A percentile compares a stretch with the other conserved stretches of the same genome.
Evolutionary conservation across 257 asterid genomes (phyloP).

Genomic region (Solanum tacnaense): DNA sequence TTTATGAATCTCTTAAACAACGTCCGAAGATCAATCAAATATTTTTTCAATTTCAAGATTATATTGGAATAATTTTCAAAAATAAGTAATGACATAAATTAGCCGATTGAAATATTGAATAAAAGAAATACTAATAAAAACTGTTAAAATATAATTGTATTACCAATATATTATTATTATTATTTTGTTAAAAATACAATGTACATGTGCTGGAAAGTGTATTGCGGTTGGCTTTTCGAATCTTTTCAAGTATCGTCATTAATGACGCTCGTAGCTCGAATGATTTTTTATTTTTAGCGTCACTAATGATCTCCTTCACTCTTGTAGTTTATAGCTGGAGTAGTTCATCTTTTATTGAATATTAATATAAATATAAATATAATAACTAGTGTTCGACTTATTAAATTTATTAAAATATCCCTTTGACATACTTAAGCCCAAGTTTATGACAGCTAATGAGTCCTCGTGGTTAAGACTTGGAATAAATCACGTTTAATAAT

Average conservation of each 20-base stretch:
- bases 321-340: neutral
- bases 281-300: neutral
- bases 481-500: neutral
- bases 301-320: neutral
- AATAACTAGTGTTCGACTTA: neutral
- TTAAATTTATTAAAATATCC: neutral
- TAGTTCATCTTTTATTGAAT: neutral
- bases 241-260: slow-evolving; percentile 21
- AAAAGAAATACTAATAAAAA: neutral
- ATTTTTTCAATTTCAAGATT: neutral
- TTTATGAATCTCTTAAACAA: neutral
- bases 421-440: neutral
- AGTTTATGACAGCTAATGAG: neutral
- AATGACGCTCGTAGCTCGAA: slow-evolving; percentile 21
- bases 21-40: neutral
- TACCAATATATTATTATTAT: neutral
- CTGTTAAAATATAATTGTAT: neutral
- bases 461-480: too few species aligned
- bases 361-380: neutral
- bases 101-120: neutral
- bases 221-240: slow-evolving; percentile 15
- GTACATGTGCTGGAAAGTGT: neutral
- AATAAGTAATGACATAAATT: neutral
- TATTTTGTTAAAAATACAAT: neutral
- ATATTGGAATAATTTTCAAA: neutral